Evolutionary conservation across 805 yeast species (phyloP).

Genomic region (Nakazawaea sp.): DNA sequence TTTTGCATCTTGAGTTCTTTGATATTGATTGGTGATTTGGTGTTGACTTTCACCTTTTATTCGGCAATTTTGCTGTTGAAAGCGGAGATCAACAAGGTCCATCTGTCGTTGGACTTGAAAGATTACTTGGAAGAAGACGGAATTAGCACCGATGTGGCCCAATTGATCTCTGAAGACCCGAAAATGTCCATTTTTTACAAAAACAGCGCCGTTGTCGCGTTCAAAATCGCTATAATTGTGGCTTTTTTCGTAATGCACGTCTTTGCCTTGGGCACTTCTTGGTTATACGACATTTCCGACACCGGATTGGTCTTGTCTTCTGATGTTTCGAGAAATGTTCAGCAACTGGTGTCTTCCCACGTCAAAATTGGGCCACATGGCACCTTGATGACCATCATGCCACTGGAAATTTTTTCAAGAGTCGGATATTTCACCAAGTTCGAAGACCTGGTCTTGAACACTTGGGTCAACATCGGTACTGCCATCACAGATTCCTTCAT

Average conservation of each 20-base stretch:
- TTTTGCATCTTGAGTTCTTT: constrained; percentile 73
- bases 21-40: constrained; percentile 62
- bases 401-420: constrained; percentile 53
- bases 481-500: constrained; percentile 77
- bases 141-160: constrained; percentile 65
- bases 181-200: constrained; percentile 26
- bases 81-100: constrained; percentile 81
- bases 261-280: constrained; percentile 63
- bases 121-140: constrained; percentile 92
- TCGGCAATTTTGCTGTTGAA: constrained; percentile 81
- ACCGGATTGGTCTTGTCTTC: constrained; percentile 8
- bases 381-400: constrained; percentile 48
- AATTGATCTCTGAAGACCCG: constrained; percentile 46
- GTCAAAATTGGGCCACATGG: constrained; percentile 36
- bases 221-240: constrained; percentile 54
- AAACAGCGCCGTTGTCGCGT: constrained; percentile 39
- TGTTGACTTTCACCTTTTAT: constrained; percentile 73
- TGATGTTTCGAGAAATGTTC: constrained; percentile 23
- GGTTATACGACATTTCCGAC: constrained; percentile 47
- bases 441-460: constrained; percentile 52
- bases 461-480: constrained; percentile 48
- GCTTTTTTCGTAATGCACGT: constrained; percentile 58
- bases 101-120: constrained; percentile 70
- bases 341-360: constrained; percentile 34
- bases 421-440: constrained; percentile 45